Base-by-base conservation (phyloP, 495 filamentous ascomycete genomes). In the Daldinia decipiens region DNA sequence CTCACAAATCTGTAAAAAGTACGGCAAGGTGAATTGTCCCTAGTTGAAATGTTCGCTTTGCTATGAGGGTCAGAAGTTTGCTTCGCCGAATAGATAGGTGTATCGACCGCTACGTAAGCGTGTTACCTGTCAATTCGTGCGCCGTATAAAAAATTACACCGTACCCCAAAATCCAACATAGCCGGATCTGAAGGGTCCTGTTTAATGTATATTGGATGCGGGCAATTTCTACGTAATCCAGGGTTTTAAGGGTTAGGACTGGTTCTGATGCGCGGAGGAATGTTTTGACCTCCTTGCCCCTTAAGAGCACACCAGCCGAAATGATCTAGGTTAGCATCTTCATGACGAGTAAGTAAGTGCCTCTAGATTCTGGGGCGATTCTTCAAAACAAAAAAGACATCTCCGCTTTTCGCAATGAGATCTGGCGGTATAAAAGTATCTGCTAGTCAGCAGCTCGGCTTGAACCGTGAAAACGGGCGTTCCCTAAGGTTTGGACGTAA, bases 1-100 rank as follows among this genome's bases (percentile, higher is more conserved):
- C 65, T 65, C 70, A 62, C 56, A 58, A 65, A 67, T 60, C 63
- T 65, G 51, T 51, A 51, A 60, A 34, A 59, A 64, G 50, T 61
- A 68, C 50, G 24, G 59, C 36, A 58, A 36, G 55, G 52, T 65
- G 65, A 62, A 64, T 56, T 65, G 12, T 57, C 59, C 43, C 13
- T 27, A 43, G 34, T 38, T 13, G 40, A 67, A 53, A 27, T 62
- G 34, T 45, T 19, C 51, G 31, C 50, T 67, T 39, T 45, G 27
- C 13, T 13, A 47, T 59, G 40, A 29, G 29, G 6, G 24, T 53
- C 1, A 43, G n/a, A 63, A 52, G 12, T 13, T 15, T 36, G 36
- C 47, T 26, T 32, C 24, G 40, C 34, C 19, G 19, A 38, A 36
- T 34, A 15, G 15, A 47, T 51, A 57, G 26, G 32, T n/a, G 17